phyloP scores from a whole-genome alignment of 768 basidiomycete species.

The Auricularia auricula-judae region DNA sequence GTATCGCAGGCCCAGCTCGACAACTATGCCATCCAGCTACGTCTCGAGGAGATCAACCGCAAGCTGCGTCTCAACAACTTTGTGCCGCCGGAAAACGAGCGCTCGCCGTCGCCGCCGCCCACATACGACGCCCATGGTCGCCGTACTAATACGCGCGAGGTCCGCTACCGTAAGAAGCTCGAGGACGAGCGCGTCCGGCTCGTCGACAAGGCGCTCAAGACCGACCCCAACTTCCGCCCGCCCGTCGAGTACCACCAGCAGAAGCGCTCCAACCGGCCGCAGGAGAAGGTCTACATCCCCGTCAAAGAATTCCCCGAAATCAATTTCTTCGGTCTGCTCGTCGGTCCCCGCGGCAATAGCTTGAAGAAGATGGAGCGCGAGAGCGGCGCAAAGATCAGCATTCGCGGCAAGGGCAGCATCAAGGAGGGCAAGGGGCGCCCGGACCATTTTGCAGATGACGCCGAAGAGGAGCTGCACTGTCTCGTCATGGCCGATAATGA shows the following conservation, averaged over 20 bases:
- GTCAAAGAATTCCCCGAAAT: constrained; percentile 99
- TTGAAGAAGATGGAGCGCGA: constrained; percentile 99
- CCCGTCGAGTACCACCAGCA: constrained; percentile 94
- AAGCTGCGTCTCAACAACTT: constrained; percentile 91
- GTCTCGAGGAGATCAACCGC: constrained; percentile 94
- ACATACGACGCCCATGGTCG: constrained; percentile 97
- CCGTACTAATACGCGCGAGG: constrained; percentile 95
- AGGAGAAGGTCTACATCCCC: constrained; percentile 98
- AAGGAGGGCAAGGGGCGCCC: constrained; percentile 97
- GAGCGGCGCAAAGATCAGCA: constrained; percentile 96
- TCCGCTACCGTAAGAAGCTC: constrained; percentile 92
- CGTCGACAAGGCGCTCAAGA: constrained; percentile 93
- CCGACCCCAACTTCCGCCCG: constrained; percentile 95
- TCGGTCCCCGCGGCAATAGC: constrained; percentile 97
- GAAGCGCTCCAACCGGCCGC: constrained; percentile 85
- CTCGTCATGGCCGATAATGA: constrained; percentile 87
- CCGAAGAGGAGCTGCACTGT: constrained; percentile 98
- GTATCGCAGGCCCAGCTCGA: constrained; percentile 94
- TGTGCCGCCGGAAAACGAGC: constrained; percentile 88
- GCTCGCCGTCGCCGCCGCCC: constrained; percentile 96
- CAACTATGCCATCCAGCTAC: constrained; percentile 92
- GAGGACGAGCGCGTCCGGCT: constrained; percentile 87
- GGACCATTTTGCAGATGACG: constrained; percentile 90
- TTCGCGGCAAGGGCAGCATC: constrained; percentile 95
- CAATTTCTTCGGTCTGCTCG: constrained; percentile 97